These are phyloP conservation scores for Pleurotus platypus DNA, from an alignment of 768 basidiomycete species.

Conservation along the genomic window DNA sequence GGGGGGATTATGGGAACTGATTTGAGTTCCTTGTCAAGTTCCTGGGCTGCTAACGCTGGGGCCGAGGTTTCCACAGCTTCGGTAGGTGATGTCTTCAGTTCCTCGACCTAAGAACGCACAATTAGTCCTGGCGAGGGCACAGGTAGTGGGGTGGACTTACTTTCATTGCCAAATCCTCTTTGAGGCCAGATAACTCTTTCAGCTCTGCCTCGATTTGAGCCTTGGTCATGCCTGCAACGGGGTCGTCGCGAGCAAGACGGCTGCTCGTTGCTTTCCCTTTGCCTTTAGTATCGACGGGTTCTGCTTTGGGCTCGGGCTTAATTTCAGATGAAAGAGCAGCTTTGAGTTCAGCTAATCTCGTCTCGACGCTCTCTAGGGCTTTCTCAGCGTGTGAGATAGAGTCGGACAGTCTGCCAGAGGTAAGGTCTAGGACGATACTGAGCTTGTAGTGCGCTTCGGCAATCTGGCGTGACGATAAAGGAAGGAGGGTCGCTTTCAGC, in stretches of 20 bases:
- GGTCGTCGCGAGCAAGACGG: conserved; percentile 46
- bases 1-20: conserved; percentile 29
- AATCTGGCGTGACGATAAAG: conserved; percentile 87
- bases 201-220: conserved; percentile 75
- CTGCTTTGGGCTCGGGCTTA: conserved; percentile 24
- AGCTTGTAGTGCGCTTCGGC: conserved; percentile 94
- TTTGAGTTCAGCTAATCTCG: conserved; percentile 59
- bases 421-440: conserved; percentile 90
- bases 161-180: conserved; percentile 84
- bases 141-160: conserved; percentile 29
- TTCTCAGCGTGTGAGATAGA: conserved; percentile 79
- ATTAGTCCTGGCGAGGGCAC: not conserved
- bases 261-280: conserved; percentile 66
- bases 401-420: conserved; percentile 77
- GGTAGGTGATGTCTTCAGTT: conserved; percentile 78
- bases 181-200: conserved; percentile 72
- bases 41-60: conserved; percentile 67
- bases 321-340: conserved; percentile 39
- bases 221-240: conserved; percentile 63
- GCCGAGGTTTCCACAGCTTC: conserved; percentile 52
- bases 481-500: conserved; percentile 71
- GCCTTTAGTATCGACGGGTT: conserved; percentile 45
- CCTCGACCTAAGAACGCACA: conserved; percentile 68
- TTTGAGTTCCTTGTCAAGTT: conserved; percentile 70
- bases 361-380: conserved; percentile 75